Base-by-base conservation (phyloP, 2,329 filamentous ascomycete species). In the Colletotrichum chrysophilum region DNA sequence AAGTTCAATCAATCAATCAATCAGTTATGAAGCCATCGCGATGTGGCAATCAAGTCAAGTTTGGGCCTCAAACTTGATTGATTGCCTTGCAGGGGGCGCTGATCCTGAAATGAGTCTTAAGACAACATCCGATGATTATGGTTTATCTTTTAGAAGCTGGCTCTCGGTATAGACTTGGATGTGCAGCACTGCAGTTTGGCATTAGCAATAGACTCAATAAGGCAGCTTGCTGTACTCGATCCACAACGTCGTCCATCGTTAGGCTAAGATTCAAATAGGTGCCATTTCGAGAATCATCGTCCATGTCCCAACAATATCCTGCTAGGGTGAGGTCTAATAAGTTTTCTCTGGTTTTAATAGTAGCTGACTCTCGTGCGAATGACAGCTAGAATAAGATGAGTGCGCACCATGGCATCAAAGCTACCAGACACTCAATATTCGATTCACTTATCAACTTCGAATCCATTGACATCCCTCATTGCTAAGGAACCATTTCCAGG, bases 301-400 rank as follows among this genome's bases (percentile, higher is more conserved):
- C 43, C 18, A 48, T 4, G n/a, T 21, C 43, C 10, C 43, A 21
- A 21, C 43, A 48, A 21, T 2, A 48, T 21, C 2, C n/a, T 48
- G 2, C n/a, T 48, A 1, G 9, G n/a, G 5, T 21, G n/a, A 48
- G 12, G 43, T 21, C 43, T 48, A 0, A 4, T 21, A 1, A 48
- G 12, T 21, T 48, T 1, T 0, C 43, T 43, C 18, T 0, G 38
- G n/a, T 13, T 1, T 21, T 0, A 13, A 21, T 48, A 21, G 0
- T 1, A 48, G 43, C n/a, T 48, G 43, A 0, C 5, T 12, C 0
- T 21, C 2, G 10, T 48, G n/a, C n/a, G n/a, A 48, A 6, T n/a
- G 2, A 48, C 5, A 0, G 3, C n/a, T 13, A 48, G 5, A 13
- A 21, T 2, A 48, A 48, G 43, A 1, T 48, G 5, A 12, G 6